Percentiles rank a stretch among this genome's conserved stretches.
Evolutionary conservation across 1,139 yeast species (phyloP).

Genomic region (Pneumocystis sp.): DNA sequence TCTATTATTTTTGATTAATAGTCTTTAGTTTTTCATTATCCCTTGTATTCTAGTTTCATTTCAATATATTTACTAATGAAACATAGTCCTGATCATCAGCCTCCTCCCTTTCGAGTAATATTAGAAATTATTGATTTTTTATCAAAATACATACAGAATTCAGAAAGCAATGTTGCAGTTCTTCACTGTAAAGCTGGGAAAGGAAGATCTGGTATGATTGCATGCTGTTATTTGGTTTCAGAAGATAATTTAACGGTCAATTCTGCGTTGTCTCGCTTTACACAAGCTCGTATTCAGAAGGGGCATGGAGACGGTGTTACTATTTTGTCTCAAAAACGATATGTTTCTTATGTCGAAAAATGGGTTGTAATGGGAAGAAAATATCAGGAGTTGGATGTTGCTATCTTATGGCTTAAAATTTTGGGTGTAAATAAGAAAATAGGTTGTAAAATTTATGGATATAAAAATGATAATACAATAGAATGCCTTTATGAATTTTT

Average conservation of each 20-base stretch:
- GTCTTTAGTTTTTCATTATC: slow-evolving; percentile 30
- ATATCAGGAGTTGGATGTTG: slow-evolving; percentile 17
- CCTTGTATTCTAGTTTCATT: slow-evolving; percentile 25
- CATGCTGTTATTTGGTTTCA: slow-evolving; percentile 55
- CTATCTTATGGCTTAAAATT: slow-evolving; percentile 20
- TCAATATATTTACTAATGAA: background rate
- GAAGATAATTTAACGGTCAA: slow-evolving; percentile 26
- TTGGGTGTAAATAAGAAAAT: slow-evolving; percentile 19
- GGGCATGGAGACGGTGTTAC: slow-evolving; percentile 56
- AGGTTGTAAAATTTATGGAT: slow-evolving; percentile 18
- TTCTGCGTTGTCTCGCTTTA: slow-evolving; percentile 40
- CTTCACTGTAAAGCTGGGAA: slow-evolving; percentile 87
- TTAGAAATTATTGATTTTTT: slow-evolving; percentile 34
- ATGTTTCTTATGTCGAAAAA: slow-evolving; percentile 43
- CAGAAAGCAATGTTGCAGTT: slow-evolving; percentile 39
- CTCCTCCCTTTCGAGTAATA: slow-evolving; percentile 49
- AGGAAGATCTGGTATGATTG: slow-evolving; percentile 73
- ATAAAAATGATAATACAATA: slow-evolving; percentile 15
- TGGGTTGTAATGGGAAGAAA: slow-evolving; percentile 21
- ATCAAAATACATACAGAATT: slow-evolving; percentile 27
- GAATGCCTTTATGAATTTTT: slow-evolving; percentile 16
- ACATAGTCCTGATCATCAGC: slow-evolving; percentile 49
- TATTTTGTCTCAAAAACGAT: slow-evolving; percentile 53
- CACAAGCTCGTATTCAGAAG: slow-evolving; percentile 41
- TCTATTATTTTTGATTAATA: background rate